These are phyloP conservation scores for Capronia americana DNA, from an alignment of 2,329 filamentous ascomycete species.

Conservation along the genomic window DNA sequence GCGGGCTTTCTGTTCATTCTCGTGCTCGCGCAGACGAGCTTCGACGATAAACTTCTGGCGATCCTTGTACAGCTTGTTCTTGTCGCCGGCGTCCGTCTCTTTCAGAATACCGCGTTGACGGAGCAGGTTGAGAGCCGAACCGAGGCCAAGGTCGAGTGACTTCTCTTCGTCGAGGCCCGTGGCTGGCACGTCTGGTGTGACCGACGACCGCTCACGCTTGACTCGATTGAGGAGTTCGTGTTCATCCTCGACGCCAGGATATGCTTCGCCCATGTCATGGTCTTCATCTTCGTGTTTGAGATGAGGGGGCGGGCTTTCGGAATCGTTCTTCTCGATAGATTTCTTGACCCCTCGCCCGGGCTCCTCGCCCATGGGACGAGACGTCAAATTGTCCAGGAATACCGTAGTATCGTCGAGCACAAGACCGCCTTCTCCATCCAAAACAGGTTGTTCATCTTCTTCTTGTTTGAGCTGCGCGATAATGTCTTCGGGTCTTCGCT, in stretches of 20 bases:
- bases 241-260: slow-evolving; percentile 58
- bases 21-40: slow-evolving; percentile 76
- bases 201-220: slow-evolving; percentile 55
- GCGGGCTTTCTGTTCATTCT: slow-evolving; percentile 79
- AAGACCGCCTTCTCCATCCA: slow-evolving; percentile 65
- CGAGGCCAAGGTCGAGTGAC: slow-evolving; percentile 77
- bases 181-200: slow-evolving; percentile 61
- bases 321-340: slow-evolving; percentile 30
- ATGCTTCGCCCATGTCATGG: slow-evolving; percentile 60
- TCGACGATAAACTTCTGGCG: slow-evolving; percentile 80
- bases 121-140: slow-evolving; percentile 80
- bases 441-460: slow-evolving; percentile 56
- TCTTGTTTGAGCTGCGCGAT: slow-evolving; percentile 78
- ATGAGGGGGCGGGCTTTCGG: slow-evolving; percentile 42
- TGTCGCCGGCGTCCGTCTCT: slow-evolving; percentile 64
- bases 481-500: slow-evolving; percentile 87
- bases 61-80: slow-evolving; percentile 71
- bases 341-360: slow-evolving; percentile 28
- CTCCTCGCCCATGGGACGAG: slow-evolving; percentile 63
- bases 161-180: slow-evolving; percentile 86
- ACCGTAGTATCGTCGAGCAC: slow-evolving; percentile 97
- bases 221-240: slow-evolving; percentile 58
- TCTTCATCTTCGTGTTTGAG: slow-evolving; percentile 54
- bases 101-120: slow-evolving; percentile 83
- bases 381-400: slow-evolving; percentile 83